Evolutionary conservation across 257 asterid species (phyloP).

Genomic region (Gardenia jasminoides): DNA sequence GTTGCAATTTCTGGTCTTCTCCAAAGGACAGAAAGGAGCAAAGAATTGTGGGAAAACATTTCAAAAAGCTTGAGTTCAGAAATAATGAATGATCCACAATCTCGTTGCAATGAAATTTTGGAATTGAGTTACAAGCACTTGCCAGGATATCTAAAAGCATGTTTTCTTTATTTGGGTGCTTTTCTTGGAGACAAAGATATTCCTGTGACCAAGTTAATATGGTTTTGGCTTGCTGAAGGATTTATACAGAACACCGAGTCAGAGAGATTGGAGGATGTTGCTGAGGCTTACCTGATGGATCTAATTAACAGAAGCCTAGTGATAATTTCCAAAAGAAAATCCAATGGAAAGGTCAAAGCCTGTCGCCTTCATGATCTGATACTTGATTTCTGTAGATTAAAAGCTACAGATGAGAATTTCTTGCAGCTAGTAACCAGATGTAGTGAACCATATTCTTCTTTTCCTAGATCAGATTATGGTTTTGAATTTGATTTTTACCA

Average conservation of each 20-base stretch:
- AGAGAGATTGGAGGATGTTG: not conserved
- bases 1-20: conserved; percentile 14
- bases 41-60: not conserved
- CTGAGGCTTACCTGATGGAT: not conserved
- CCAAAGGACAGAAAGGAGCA: not conserved
- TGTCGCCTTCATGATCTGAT: not conserved
- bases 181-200: conserved; percentile 10
- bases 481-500: not conserved
- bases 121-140: conserved; percentile 7
- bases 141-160: not conserved
- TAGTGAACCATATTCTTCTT: not conserved
- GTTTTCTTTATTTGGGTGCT: conserved; percentile 8
- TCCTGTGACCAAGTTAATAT: not conserved
- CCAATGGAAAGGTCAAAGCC: not conserved
- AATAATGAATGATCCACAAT: conserved; percentile 4
- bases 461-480: not conserved
- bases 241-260: not conserved
- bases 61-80: not conserved
- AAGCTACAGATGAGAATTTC: not conserved
- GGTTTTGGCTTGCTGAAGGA: conserved; percentile 8
- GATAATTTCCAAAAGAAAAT: not conserved
- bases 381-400: not conserved
- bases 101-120: conserved; percentile 3
- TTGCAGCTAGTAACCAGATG: not conserved
- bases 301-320: not conserved